These are phyloP conservation scores for Boletus rubescentipes DNA, from an alignment of 768 basidiomycete species.

Conservation along the genomic window DNA sequence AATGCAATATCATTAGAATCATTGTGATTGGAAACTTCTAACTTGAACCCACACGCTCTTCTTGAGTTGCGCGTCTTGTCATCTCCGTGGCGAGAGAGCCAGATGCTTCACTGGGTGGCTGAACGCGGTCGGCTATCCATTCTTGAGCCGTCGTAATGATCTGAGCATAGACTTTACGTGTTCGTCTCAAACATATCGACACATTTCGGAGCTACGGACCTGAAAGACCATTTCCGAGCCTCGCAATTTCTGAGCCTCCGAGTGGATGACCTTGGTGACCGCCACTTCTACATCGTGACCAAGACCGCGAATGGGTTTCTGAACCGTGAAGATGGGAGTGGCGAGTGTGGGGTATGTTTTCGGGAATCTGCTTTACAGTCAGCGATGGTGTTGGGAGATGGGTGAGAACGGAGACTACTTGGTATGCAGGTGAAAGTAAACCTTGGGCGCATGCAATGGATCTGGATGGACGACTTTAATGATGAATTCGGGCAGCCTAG, in stretches of 20 bases:
- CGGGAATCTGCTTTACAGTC: slow-evolving; percentile 53
- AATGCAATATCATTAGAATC: not conserved
- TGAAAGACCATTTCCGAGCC: slow-evolving; percentile 81
- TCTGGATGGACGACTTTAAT: slow-evolving; percentile 71
- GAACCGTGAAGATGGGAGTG: slow-evolving; percentile 63
- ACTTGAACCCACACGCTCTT: slow-evolving; percentile 52
- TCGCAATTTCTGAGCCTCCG: slow-evolving; percentile 60
- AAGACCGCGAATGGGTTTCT: slow-evolving; percentile 63
- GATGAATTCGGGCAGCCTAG: slow-evolving; percentile 71
- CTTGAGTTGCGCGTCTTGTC: slow-evolving; percentile 69
- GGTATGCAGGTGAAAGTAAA: slow-evolving; percentile 66
- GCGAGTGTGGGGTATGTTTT: slow-evolving; percentile 80
- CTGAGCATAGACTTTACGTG: slow-evolving; percentile 32
- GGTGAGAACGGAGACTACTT: slow-evolving; percentile 47
- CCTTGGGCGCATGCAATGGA: slow-evolving; percentile 50
- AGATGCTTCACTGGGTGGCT: slow-evolving; percentile 54
- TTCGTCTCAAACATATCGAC: not conserved
- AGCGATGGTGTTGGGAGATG: not conserved
- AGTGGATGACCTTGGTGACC: slow-evolving; percentile 58
- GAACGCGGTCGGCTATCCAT: slow-evolving; percentile 61
- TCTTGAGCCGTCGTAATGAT: slow-evolving; percentile 69
- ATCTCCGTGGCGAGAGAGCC: slow-evolving; percentile 80
- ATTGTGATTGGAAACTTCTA: not conserved
- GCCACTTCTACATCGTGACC: slow-evolving; percentile 53
- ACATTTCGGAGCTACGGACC: slow-evolving; percentile 37